Base-by-base conservation (phyloP, 225 moss, liverwort and hornwort species). In the Polytrichum commune region DNA sequence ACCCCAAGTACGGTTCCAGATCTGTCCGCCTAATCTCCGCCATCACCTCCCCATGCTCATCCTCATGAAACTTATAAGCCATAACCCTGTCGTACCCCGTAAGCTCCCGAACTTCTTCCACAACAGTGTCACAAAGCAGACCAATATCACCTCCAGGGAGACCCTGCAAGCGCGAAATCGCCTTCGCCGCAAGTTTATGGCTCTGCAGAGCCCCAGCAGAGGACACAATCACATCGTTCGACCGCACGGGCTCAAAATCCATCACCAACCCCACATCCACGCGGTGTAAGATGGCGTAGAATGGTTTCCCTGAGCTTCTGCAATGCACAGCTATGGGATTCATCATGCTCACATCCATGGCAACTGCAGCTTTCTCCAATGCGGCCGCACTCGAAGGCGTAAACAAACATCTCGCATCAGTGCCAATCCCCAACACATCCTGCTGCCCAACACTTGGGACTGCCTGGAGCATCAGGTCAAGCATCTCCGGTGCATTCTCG, bases 401-500 rank as follows among this genome's bases (percentile, higher is more conserved):
- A 64, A 87, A 87, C 69, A 87, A 60, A 27, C 29, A 66, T 54
- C 86, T 78, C 53, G 81, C 86, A 74, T 87, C 86, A 4, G 60
- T 81, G 23, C 78, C 83, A 72, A 87, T 78, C 57, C 78, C 76
- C 73, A 87, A 69, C 35, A 83, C 69, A 35, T 83, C 86, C 76
- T 83, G 76, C 64, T 83, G 80, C 9, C 78, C 86, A 53, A 79
- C 83, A 27, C 76, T 81, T 8, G 86, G 81, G 9, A 87, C 86
- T 65, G 83, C 74, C 57, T 83, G 83, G 3, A 78, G 81, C 81
- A 76, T 74, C 72, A 87, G 72, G 81, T 87, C 86, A 62, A 87
- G 86, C 86, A 87, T 76, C 83, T 87, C 86, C 60, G 86, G 86
- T 71, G 83, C 83, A 87, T 87, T 87, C 72, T 87, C 86, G 60